These are phyloP conservation scores for Yamadazyma membranifaciens DNA, from an alignment of 1,139 yeast species.

Conservation along the genomic window DNA sequence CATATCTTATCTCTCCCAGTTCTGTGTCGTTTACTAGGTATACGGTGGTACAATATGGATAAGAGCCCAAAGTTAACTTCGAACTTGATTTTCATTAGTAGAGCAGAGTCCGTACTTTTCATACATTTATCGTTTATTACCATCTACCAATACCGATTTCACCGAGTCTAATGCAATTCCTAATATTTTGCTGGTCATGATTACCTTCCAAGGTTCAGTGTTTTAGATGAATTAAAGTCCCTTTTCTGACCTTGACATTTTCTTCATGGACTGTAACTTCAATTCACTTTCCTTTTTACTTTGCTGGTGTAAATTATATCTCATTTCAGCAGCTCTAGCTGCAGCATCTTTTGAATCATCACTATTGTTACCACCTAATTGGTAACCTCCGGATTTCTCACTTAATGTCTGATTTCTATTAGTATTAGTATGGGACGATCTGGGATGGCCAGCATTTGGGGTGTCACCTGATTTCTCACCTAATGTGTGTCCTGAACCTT, in stretches of 20 bases:
- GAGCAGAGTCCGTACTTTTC: too few species aligned
- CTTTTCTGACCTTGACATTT: conserved; percentile 32
- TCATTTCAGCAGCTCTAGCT: conserved; percentile 37
- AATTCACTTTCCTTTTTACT: conserved; percentile 24
- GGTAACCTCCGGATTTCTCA: conserved; percentile 7
- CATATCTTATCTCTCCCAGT: too few species aligned
- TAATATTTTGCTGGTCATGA: background rate
- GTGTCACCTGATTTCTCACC: conserved; percentile 6
- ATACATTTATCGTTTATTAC: too few species aligned
- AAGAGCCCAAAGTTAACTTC: too few species aligned
- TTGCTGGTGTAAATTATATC: conserved; percentile 28
- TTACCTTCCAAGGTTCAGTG: background rate
- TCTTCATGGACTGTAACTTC: conserved; percentile 29
- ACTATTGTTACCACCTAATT: conserved; percentile 9
- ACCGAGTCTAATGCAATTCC: background rate
- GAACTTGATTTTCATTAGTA: too few species aligned
- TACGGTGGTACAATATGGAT: too few species aligned
- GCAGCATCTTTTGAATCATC: conserved; percentile 23
- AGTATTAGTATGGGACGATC: background rate
- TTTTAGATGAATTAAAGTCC: conserved; percentile 15
- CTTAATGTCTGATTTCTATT: background rate
- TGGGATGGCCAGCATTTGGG: background rate
- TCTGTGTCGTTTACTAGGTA: background rate
- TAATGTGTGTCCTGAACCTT: conserved; percentile 1
- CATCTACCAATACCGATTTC: too few species aligned